phyloP scores from a whole-genome alignment of 208 protist species.

The Leptomonas pyrrhocoris region DNA sequence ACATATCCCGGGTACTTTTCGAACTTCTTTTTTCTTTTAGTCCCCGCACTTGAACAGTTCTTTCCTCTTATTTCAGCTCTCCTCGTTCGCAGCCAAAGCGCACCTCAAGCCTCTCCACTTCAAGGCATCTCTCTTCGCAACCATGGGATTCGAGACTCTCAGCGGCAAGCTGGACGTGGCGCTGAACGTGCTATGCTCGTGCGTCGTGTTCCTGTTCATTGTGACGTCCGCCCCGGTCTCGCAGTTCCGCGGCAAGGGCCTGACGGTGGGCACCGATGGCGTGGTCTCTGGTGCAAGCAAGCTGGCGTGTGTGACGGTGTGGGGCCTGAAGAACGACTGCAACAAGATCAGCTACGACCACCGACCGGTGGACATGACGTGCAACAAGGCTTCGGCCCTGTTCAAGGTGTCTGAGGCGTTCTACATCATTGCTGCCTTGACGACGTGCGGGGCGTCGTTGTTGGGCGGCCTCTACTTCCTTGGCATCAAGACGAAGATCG shows the following conservation, averaged over 20 bases:
- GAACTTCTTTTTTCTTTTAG: too few species aligned
- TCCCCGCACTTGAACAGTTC: too few species aligned
- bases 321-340: conserved; percentile 60
- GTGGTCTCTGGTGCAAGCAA: conserved; percentile 20
- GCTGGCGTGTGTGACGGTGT: conserved; percentile 51
- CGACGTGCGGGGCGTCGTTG: conserved; percentile 29
- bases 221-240: conserved; percentile 47
- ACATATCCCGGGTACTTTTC: too few species aligned
- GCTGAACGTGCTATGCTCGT: conserved; percentile 48
- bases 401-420: conserved; percentile 58
- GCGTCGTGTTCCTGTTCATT: conserved; percentile 56
- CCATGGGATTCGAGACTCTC: conserved; percentile 57
- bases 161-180: conserved; percentile 42
- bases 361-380: conserved; percentile 17
- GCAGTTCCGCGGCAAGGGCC: conserved; percentile 54
- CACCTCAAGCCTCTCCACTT: not conserved
- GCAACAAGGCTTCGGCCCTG: conserved; percentile 26
- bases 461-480: conserved; percentile 35
- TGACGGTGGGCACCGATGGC: not conserved
- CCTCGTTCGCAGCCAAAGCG: not conserved
- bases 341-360: conserved; percentile 27
- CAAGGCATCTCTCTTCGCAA: conserved; percentile 11
- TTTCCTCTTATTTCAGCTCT: too few species aligned
- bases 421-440: conserved; percentile 53
- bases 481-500: conserved; percentile 27